Conservation (phyloP, 2,329 filamentous ascomycete genomes). For the Plectosphaerella sp. region DNA sequence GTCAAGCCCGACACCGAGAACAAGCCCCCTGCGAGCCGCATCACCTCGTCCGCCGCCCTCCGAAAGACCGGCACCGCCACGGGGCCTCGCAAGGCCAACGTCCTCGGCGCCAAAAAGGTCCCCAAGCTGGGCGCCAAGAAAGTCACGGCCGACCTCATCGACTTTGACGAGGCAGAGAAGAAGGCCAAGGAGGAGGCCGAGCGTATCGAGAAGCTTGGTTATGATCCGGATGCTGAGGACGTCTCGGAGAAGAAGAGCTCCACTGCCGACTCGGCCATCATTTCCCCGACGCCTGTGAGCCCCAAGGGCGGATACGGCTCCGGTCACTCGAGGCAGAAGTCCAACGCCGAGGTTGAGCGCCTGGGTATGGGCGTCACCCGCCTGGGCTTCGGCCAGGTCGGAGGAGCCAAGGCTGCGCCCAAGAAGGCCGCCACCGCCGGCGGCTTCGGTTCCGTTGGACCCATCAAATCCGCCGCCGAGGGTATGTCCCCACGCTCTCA, state of each 20-base stretch:
- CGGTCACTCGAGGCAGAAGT: slow-evolving; percentile 52
- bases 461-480: slow-evolving; percentile 64
- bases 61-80: slow-evolving; percentile 65
- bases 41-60: slow-evolving; percentile 75
- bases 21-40: slow-evolving; percentile 60
- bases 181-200: slow-evolving; percentile 97
- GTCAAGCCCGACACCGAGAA: slow-evolving; percentile 51
- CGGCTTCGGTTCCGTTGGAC: slow-evolving; percentile 80
- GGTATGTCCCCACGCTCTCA: slow-evolving; percentile 42
- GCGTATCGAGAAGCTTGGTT: slow-evolving; percentile 90
- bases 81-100: slow-evolving; percentile 73
- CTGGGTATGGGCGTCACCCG: slow-evolving; percentile 84
- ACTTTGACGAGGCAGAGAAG: slow-evolving; percentile 96
- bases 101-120: slow-evolving; percentile 80
- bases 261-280: slow-evolving; percentile 52
- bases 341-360: slow-evolving; percentile 77
- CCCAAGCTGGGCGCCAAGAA: slow-evolving; percentile 93
- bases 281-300: slow-evolving; percentile 70
- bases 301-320: slow-evolving; percentile 62
- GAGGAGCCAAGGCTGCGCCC: slow-evolving; percentile 52
- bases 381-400: slow-evolving; percentile 85
- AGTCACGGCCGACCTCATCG: slow-evolving; percentile 72
- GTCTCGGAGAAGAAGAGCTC: slow-evolving; percentile 40
- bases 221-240: slow-evolving; percentile 85
- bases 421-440: slow-evolving; percentile 65